phyloP scores from a whole-genome alignment of 108 stramenopile species.

The Cyclostephanos invisitatus region DNA sequence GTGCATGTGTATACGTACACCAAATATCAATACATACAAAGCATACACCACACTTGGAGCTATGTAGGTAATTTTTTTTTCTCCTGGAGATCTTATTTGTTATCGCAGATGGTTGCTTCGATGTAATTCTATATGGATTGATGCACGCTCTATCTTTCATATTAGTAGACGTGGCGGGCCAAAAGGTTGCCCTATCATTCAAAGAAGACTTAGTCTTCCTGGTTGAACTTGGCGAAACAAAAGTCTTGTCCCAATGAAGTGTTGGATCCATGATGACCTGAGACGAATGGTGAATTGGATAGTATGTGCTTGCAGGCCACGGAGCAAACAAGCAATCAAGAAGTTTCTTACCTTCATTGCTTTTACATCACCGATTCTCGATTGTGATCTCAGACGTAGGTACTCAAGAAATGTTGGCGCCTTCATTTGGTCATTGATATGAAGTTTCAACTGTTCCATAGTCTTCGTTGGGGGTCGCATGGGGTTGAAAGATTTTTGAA shows the following conservation, averaged over 20 bases:
- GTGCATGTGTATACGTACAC: background rate
- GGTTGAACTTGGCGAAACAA: conserved; percentile 26
- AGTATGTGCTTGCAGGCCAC: background rate
- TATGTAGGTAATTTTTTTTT: background rate
- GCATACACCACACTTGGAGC: background rate
- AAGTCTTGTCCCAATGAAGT: conserved; percentile 38
- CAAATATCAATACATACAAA: background rate
- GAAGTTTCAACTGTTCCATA: conserved; percentile 33
- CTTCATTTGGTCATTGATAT: conserved; percentile 45
- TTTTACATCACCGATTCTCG: conserved; percentile 34
- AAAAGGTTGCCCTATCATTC: conserved; percentile 32
- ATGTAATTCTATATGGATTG: background rate
- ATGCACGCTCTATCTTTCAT: background rate
- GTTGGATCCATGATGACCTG: conserved; percentile 47
- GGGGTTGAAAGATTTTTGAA: conserved; percentile 34
- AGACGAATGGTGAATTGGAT: background rate
- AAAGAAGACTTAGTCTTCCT: conserved; percentile 22
- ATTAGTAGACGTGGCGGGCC: background rate
- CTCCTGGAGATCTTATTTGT: background rate
- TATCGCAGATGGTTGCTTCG: background rate
- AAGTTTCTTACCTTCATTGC: conserved; percentile 36
- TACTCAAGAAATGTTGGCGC: conserved; percentile 42
- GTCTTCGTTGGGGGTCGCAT: conserved; percentile 25
- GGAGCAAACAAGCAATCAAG: background rate
- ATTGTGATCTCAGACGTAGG: conserved; percentile 23